Evolutionary conservation across 164 flowering plant species (phyloP).

Genomic region (Vitis vinifera): DNA sequence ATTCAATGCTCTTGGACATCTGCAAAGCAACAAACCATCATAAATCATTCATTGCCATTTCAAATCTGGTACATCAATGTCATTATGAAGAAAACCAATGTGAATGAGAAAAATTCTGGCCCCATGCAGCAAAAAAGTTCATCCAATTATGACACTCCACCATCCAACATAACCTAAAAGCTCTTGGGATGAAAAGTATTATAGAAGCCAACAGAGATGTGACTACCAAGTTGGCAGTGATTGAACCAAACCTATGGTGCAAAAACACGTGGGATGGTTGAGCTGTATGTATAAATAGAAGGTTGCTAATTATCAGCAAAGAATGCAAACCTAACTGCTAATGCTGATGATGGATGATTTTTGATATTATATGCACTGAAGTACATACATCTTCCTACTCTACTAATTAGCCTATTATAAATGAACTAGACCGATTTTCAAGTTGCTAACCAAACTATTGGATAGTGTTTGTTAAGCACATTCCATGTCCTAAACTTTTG

Average conservation of each 20-base stretch:
- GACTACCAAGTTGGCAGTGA: neutral
- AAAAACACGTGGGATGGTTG: too few species aligned
- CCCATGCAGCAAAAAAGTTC: neutral
- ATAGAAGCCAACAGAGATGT: neutral
- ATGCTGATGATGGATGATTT: too few species aligned
- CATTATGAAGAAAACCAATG: neutral
- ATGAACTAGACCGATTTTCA: too few species aligned
- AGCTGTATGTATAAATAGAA: too few species aligned
- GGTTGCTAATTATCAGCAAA: too few species aligned
- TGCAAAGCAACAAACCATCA: slow-evolving; percentile 1
- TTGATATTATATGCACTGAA: too few species aligned
- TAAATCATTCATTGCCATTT: neutral
- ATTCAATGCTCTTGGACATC: slow-evolving; percentile 3
- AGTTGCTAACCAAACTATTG: too few species aligned
- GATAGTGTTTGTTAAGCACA: too few species aligned
- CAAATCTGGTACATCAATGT: neutral
- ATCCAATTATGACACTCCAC: neutral
- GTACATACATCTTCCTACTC: too few species aligned
- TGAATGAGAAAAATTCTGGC: neutral
- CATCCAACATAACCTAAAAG: neutral
- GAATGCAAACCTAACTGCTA: too few species aligned
- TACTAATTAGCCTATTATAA: too few species aligned
- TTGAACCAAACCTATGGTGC: neutral
- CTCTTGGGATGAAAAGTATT: neutral
- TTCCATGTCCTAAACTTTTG: too few species aligned